phyloP scores from a whole-genome alignment of 305 asterid species.

The Caryopteris hybrid region DNA sequence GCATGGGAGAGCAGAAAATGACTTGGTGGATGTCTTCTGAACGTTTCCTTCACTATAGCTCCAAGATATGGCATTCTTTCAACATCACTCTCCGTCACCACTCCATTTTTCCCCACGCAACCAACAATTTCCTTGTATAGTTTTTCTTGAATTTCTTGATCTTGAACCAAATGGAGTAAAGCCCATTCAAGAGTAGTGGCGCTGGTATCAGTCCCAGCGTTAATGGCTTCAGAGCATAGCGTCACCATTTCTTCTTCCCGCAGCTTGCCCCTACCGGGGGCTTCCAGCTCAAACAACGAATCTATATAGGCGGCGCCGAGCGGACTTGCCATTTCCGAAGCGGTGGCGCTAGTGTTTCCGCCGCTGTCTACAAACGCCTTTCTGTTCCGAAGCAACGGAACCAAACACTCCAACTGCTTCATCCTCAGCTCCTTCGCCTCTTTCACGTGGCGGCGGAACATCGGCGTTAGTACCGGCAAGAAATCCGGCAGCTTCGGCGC shows the following conservation, averaged over 20 bases:
- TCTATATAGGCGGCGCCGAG: slow-evolving; percentile 87
- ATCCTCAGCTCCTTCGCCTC: slow-evolving; percentile 61
- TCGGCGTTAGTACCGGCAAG: slow-evolving; percentile 60
- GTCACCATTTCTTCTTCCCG: slow-evolving; percentile 85
- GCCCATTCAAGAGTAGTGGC: slow-evolving; percentile 94
- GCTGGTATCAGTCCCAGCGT: slow-evolving; percentile 94
- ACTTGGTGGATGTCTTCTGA: slow-evolving; percentile 84
- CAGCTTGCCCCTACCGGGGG: slow-evolving; percentile 55
- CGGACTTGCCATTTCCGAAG: slow-evolving; percentile 76
- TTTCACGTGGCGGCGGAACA: slow-evolving; percentile 61
- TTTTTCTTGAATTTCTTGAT: slow-evolving; percentile 67
- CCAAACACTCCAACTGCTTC: slow-evolving; percentile 60
- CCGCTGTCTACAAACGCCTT: slow-evolving; percentile 57
- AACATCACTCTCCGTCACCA: slow-evolving; percentile 50
- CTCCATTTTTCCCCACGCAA: slow-evolving; percentile 52
- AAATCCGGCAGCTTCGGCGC: slow-evolving; percentile 90
- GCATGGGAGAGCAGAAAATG: slow-evolving; percentile 87
- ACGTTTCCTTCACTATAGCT: slow-evolving; percentile 72
- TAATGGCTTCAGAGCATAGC: slow-evolving; percentile 75
- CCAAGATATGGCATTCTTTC: slow-evolving; percentile 76
- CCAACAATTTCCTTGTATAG: slow-evolving; percentile 60
- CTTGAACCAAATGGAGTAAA: slow-evolving; percentile 49
- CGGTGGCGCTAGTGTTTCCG: slow-evolving; percentile 24
- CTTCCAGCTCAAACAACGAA: slow-evolving; percentile 62
- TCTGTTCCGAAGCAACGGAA: slow-evolving; percentile 60